These are phyloP conservation scores for Dictyostelium capitatum DNA, from an alignment of 78 protist species.

Conservation along the genomic window DNA sequence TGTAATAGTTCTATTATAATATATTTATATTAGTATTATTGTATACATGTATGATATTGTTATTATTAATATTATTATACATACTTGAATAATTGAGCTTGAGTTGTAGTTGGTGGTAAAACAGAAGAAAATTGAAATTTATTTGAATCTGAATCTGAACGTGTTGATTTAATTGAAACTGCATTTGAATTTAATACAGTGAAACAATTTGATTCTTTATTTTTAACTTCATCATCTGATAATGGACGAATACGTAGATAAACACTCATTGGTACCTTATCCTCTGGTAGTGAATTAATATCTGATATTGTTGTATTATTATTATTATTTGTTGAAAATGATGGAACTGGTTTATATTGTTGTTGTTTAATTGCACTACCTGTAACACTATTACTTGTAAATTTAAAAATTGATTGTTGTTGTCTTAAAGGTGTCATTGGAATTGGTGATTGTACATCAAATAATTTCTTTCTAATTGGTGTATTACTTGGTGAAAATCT, in stretches of 20 bases:
- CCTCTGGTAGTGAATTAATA: constrained; percentile 7
- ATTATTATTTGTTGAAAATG: not conserved
- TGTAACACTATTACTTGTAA: not conserved
- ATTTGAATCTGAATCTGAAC: constrained; percentile 59
- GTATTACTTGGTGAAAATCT: not conserved
- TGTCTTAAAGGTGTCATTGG: not conserved
- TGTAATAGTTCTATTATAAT: constrained; percentile 30
- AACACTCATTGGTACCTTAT: constrained; percentile 71
- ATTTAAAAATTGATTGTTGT: not conserved
- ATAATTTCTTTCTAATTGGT: constrained; percentile 21
- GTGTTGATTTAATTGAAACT: constrained; percentile 46
- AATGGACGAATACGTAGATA: constrained; percentile 79
- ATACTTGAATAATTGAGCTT: constrained; percentile 61
- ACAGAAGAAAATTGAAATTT: constrained; percentile 54
- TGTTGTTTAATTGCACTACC: constrained; percentile 24
- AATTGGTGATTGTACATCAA: constrained; percentile 6
- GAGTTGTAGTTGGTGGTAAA: constrained; percentile 41
- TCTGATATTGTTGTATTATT: not conserved
- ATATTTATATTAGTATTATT: not conserved
- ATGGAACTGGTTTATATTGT: not conserved
- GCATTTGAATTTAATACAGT: not conserved
- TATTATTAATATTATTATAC: not conserved
- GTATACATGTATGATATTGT: not conserved
- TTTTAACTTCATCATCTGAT: constrained; percentile 29
- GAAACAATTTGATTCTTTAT: constrained; percentile 66